These are phyloP conservation scores for Pharnaceum exiguum DNA, from an alignment of 148 eudicot species.

Conservation along the genomic window DNA sequence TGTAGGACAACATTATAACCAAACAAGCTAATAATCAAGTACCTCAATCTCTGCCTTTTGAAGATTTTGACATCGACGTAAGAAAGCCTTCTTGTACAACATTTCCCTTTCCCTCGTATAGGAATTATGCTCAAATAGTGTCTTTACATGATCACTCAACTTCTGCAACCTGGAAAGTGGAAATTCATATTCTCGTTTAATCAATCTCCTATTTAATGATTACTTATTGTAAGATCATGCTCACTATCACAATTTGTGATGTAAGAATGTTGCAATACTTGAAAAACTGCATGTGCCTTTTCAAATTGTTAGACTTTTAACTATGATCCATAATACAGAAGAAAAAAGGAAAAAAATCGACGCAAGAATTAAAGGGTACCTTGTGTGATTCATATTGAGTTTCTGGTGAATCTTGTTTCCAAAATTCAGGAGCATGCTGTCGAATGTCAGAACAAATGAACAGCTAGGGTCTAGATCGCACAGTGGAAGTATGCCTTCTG, in stretches of 20 bases:
- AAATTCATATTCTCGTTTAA: not conserved
- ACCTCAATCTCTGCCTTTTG: constrained; percentile 74
- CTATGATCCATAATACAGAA: not conserved
- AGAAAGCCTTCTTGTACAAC: constrained; percentile 51
- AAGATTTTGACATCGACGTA: constrained; percentile 57
- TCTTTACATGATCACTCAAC: constrained; percentile 19
- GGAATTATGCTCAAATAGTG: constrained; percentile 16
- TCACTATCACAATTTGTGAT: too few species aligned
- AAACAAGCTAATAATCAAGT: too few species aligned
- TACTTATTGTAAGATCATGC: too few species aligned
- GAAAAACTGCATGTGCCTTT: too few species aligned
- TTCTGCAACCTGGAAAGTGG: constrained; percentile 39
- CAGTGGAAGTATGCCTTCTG: not conserved
- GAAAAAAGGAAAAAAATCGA: not conserved
- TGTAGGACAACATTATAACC: too few species aligned
- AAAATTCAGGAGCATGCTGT: constrained; percentile 14
- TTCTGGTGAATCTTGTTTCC: constrained; percentile 31
- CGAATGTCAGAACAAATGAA: constrained; percentile 16
- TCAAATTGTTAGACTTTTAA: not conserved
- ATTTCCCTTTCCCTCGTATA: constrained; percentile 24
- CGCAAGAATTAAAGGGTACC: too few species aligned
- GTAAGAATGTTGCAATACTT: too few species aligned
- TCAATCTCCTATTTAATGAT: too few species aligned
- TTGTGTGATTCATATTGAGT: constrained; percentile 24
- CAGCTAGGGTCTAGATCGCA: not conserved